Evolutionary conservation across 2,329 filamentous ascomycete species (phyloP).

Genomic region (Orbilia brochopaga): DNA sequence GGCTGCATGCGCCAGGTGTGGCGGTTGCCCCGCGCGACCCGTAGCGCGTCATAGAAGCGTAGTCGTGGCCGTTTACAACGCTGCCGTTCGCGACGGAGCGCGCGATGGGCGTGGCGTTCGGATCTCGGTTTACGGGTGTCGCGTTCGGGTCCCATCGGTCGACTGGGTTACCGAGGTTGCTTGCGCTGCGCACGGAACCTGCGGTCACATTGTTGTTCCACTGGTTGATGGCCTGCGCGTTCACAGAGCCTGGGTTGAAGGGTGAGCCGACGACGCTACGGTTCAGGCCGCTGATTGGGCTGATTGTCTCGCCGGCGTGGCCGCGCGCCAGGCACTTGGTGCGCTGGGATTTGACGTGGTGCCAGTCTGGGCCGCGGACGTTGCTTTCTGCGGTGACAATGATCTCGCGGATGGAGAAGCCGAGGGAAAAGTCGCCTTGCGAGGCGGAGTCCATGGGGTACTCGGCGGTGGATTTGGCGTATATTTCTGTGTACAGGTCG

Average conservation of each 20-base stretch:
- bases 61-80: slow-evolving; percentile 36
- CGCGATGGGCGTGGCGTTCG: slow-evolving; percentile 39
- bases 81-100: slow-evolving; percentile 40
- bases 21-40: slow-evolving; percentile 41
- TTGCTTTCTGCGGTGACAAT: slow-evolving; percentile 47
- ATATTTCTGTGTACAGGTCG: slow-evolving; percentile 47
- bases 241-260: slow-evolving; percentile 37
- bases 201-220: slow-evolving; percentile 45
- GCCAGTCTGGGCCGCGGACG: slow-evolving; percentile 47
- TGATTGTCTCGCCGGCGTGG: slow-evolving; percentile 37
- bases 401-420: slow-evolving; percentile 50
- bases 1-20: slow-evolving; percentile 42
- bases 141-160: slow-evolving; percentile 46
- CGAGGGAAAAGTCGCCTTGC: slow-evolving; percentile 48
- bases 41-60: slow-evolving; percentile 39
- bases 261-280: slow-evolving; percentile 42
- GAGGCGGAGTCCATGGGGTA: slow-evolving; percentile 29
- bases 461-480: slow-evolving; percentile 43
- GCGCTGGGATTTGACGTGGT: slow-evolving; percentile 46
- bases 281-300: slow-evolving; percentile 31
- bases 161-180: slow-evolving; percentile 37
- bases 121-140: slow-evolving; percentile 42
- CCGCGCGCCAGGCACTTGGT: slow-evolving; percentile 42
- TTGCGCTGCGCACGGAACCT: slow-evolving; percentile 40
- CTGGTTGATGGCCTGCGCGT: slow-evolving; percentile 43